Base-by-base conservation (phyloP, 768 basidiomycete species). In the Boletus sp. region DNA sequence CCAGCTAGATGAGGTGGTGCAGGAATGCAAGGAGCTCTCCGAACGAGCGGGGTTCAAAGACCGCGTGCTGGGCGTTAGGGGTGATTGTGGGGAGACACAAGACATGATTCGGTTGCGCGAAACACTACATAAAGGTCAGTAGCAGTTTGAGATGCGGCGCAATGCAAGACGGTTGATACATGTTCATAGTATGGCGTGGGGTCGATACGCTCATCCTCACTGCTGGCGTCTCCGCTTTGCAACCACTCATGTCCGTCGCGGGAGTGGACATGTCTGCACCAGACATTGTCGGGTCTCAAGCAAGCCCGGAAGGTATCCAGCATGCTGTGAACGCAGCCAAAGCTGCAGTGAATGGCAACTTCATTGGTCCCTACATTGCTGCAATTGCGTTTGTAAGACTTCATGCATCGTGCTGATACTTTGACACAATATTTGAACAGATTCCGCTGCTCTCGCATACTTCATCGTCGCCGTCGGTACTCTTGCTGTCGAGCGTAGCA, bases 181-280 rank as follows among this genome's bases (percentile, higher is more conserved):
- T 47, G 4, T 36, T 20, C 46, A 15, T 9, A 95, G 94, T 78
- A 61, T 94, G 92, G 92, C 75, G 74, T 1, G 90, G 92, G 15
- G 62, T 95, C 1, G 94, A 96, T 70, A 96, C 94, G 0, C 67
- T 96, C 6, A 74, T 93, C 32, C 82, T 96, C 36, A 80, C 83
- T 33, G 92, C 93, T 3, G 94, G 94, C 4, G 89, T 94, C 0
- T 91, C 91, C 1, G 86, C 92, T 11, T 76, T 94, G 3, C 84
- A 82, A 51, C 89, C 93, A 0, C 74, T 96, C 28, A 77, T 94
- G 70, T 80, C 83, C 3, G 72, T 92, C 10, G 87, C 90, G 15
- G 88, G 86, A 2, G 75, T 82, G 0, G 73, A 80, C 47, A 64
- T 72, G 58, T 57, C 64, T 24, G 48, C 41, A 2, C 68, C 60